These are phyloP conservation scores for Leavenworthia alabamica DNA, from an alignment of 345 rosid species.

Conservation along the genomic window DNA sequence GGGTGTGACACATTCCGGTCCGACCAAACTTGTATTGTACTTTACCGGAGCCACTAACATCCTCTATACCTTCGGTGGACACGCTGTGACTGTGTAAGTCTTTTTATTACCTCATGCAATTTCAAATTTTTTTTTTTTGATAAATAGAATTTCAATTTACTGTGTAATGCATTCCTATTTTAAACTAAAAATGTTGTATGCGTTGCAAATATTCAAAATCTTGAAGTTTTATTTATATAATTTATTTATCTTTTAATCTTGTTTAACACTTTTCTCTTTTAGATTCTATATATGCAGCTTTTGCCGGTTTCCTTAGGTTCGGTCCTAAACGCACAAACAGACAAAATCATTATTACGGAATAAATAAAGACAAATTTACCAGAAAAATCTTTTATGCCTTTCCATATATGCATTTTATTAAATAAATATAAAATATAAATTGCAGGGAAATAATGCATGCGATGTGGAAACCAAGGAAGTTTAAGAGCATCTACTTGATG, in stretches of 20 bases:
- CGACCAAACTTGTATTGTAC: constrained; percentile 72
- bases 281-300: constrained; percentile 24
- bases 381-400: not conserved
- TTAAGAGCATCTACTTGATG: constrained; percentile 79
- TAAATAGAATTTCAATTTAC: too few relatives aligned
- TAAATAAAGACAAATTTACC: constrained; percentile 3
- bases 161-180: not conserved
- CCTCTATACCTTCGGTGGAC: constrained; percentile 97
- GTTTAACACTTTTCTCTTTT: not conserved
- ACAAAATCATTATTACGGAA: constrained; percentile 26
- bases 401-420: not conserved
- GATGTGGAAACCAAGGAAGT: constrained; percentile 98
- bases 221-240: not conserved
- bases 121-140: too few relatives aligned
- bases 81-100: constrained; percentile 95
- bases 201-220: too few relatives aligned
- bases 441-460: too few relatives aligned
- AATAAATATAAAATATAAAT: too few relatives aligned
- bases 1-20: constrained; percentile 67
- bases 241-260: not conserved
- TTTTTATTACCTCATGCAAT: too few relatives aligned
- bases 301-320: constrained; percentile 25
- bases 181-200: too few relatives aligned
- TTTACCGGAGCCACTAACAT: constrained; percentile 99
- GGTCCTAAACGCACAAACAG: constrained; percentile 15